phyloP scores from a whole-genome alignment of 2,329 filamentous ascomycete species.

The Pestalotiopsis sp. region DNA sequence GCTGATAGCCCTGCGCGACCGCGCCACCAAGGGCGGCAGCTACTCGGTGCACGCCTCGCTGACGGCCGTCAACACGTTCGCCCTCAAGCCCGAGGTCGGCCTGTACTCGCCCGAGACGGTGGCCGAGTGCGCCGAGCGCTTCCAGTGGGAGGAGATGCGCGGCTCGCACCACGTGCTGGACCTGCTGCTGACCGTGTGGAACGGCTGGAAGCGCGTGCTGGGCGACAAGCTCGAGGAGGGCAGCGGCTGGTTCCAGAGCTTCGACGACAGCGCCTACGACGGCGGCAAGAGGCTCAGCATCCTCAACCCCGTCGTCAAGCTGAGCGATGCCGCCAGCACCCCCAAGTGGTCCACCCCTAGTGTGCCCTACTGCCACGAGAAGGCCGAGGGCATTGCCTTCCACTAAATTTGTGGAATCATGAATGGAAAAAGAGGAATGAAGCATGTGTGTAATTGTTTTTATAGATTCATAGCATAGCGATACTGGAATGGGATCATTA shows the following conservation, averaged over 20 bases:
- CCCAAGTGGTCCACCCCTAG: slow-evolving; percentile 25
- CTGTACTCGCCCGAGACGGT: slow-evolving; percentile 31
- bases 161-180: slow-evolving; percentile 29
- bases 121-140: slow-evolving; percentile 24
- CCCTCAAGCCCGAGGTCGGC: slow-evolving; percentile 31
- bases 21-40: slow-evolving; percentile 32
- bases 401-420: neutral
- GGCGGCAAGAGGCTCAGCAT: slow-evolving; percentile 23
- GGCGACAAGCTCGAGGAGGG: slow-evolving; percentile 22
- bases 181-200: slow-evolving; percentile 24
- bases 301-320: slow-evolving; percentile 26
- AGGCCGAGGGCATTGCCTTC: slow-evolving; percentile 14
- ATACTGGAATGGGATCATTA: neutral
- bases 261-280: slow-evolving; percentile 24
- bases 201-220: slow-evolving; percentile 26
- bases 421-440: neutral
- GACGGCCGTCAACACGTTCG: slow-evolving; percentile 28
- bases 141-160: slow-evolving; percentile 28
- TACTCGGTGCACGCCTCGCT: slow-evolving; percentile 34
- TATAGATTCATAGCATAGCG: neutral
- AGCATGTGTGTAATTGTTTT: neutral
- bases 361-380: slow-evolving; percentile 23
- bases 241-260: slow-evolving; percentile 27
- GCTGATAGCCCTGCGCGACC: slow-evolving; percentile 34
- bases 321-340: slow-evolving; percentile 21